A percentile compares a stretch with the other conserved stretches of the same genome.
These are phyloP conservation scores for Thermothielavioides terrestris DNA, from an alignment of 495 filamentous ascomycete species.

Conservation along the genomic window DNA sequence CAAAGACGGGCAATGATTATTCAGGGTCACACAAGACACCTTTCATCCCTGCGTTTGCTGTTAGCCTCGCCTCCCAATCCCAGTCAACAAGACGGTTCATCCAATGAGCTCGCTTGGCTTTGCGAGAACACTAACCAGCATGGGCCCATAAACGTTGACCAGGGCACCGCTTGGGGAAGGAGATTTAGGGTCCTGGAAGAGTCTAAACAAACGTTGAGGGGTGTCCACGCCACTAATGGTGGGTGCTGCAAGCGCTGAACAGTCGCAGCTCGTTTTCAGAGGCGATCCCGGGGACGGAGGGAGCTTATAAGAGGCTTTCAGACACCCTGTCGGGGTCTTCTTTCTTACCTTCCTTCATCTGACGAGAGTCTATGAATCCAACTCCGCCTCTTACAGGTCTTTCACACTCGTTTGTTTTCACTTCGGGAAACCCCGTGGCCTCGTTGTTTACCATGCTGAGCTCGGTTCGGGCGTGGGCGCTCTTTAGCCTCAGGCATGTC, in stretches of 20 bases:
- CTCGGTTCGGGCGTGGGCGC: constrained; percentile 1
- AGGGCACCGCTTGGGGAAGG: neutral
- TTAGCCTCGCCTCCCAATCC: neutral
- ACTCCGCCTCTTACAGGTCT: neutral
- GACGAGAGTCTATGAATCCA: too few species aligned
- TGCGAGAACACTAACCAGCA: neutral
- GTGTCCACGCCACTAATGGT: neutral
- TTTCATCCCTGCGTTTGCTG: neutral
- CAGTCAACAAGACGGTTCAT: neutral
- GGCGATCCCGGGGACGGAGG: too few species aligned
- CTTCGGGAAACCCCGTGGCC: neutral
- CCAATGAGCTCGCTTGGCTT: too few species aligned
- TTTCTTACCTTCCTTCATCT: too few species aligned
- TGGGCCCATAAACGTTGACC: neutral
- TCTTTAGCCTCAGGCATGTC: constrained; percentile 9
- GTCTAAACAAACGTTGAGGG: neutral
- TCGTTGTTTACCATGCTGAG: constrained; percentile 3
- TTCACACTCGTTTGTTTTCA: neutral
- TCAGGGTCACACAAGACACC: neutral
- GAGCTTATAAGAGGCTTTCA: constrained; percentile 9
- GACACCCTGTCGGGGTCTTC: too few species aligned
- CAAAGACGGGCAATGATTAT: neutral
- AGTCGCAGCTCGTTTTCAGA: too few species aligned
- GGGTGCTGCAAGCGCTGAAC: neutral
- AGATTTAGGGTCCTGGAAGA: neutral